Evolutionary conservation across 345 rosid genomes (phyloP), one percentile per base, ranked within the genome.

Genomic region (Alliaria petiolata): DNA sequence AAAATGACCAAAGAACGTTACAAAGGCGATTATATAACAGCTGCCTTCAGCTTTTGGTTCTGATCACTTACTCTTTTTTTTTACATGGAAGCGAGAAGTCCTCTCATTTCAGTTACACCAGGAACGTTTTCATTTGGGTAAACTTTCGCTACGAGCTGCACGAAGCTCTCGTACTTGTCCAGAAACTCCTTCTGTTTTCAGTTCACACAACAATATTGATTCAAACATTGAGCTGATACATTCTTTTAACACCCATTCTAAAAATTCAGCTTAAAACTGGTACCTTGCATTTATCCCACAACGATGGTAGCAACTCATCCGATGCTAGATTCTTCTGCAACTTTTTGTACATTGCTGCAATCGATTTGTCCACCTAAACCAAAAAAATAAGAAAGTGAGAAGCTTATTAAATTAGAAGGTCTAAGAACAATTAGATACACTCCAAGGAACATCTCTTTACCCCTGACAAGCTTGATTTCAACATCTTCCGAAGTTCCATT

Each of bases 241-340:
- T 62, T 17, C 40, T 44, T n/a, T n/a, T n/a, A n/a, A n/a, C n/a
- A n/a, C n/a, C n/a, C 16, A 38, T 62, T 17, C 40, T 44, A 3
- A 9, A 10, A 0, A 57, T 4, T 44, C 16, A 8, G 17, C 62
- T 52, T 38, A 1, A 4, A 26, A n/a, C 55, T 43, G 38, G 26
- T 81, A 91, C 98, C 98, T 95, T 95, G 92, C 96, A 91, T 80
- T 95, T 95, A 69, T 95, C 99, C 99, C 99, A 95, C 58, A 91
- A 74, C 36, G 98, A 95, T 34, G 99, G 98, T 50, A 95, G 77
- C 64, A 91, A 80, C 74, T 95, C 98, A 56, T 95, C 98, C 0
- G 99, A 95, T 38, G 93, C 82, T 46, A 95, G 80, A 83, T 85
- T 91, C 86, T 91, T 95, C 85, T 95, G 99, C 87, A 95, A 77